These are phyloP conservation scores for Flammula alnicola DNA, from an alignment of 1,284 basidiomycete species.

Conservation along the genomic window DNA sequence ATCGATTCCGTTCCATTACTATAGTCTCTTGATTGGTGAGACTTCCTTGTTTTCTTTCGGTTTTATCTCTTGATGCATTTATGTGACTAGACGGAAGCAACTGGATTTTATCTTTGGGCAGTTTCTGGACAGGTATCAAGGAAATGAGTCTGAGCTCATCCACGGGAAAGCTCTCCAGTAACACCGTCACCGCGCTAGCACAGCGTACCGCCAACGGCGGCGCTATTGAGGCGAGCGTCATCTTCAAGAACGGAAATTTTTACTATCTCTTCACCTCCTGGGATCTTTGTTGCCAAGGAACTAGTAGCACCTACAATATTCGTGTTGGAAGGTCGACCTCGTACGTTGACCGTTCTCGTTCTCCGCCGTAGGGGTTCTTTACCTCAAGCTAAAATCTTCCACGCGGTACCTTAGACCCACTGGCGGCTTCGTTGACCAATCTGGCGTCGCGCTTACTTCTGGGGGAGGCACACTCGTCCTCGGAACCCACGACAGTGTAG, in stretches of 20 bases:
- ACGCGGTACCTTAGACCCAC: constrained; percentile 30
- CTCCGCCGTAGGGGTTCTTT: neutral
- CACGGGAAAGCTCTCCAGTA: constrained; percentile 47
- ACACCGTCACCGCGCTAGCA: constrained; percentile 47
- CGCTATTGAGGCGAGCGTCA: constrained; percentile 52
- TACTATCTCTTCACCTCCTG: constrained; percentile 64
- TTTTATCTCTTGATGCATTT: too few species aligned
- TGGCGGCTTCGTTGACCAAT: constrained; percentile 52
- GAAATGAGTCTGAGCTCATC: constrained; percentile 37
- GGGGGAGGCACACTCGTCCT: constrained; percentile 61
- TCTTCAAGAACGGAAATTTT: constrained; percentile 49
- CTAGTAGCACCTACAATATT: constrained; percentile 60
- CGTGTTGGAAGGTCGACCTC: constrained; percentile 55
- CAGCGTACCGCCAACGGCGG: constrained; percentile 45
- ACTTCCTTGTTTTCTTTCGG: neutral
- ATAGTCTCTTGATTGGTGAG: constrained; percentile 40
- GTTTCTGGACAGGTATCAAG: constrained; percentile 58
- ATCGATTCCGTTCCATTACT: neutral
- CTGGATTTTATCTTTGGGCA: constrained; percentile 53
- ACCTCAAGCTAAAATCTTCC: constrained; percentile 1
- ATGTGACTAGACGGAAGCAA: constrained; percentile 35
- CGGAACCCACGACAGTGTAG: constrained; percentile 46
- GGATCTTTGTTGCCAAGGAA: constrained; percentile 60
- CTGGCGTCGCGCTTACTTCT: constrained; percentile 45
- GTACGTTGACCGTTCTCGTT: too few species aligned